Evolutionary conservation across 1,284 basidiomycete genomes (phyloP).

Genomic region (Pulchroboletus neoregius): DNA sequence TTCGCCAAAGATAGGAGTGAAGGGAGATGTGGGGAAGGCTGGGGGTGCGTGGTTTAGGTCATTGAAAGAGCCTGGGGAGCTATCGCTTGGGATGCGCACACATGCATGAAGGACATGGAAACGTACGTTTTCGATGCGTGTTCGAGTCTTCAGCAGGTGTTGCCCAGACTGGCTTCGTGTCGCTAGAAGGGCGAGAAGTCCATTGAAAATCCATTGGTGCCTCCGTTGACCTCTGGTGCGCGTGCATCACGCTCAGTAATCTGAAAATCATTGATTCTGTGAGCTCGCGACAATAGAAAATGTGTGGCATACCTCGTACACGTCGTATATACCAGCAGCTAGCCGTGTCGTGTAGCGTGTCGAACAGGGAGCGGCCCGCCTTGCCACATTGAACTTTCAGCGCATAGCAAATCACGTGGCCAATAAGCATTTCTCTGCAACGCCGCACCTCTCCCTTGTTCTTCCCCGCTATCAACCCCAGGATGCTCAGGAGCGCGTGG

Average conservation of each 20-base stretch:
- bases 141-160: conserved; percentile 38
- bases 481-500: conserved; percentile 27
- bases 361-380: conserved; percentile 11
- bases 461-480: conserved; percentile 1
- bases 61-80: conserved; percentile 48
- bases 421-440: neutral
- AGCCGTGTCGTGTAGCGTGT: conserved; percentile 11
- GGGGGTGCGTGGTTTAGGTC: conserved; percentile 46
- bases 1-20: conserved; percentile 54
- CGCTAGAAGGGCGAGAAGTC: conserved; percentile 49
- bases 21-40: conserved; percentile 40
- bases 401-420: conserved; percentile 24
- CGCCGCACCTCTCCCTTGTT: neutral
- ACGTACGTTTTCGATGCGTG: conserved; percentile 65
- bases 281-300: neutral
- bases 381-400: conserved; percentile 14
- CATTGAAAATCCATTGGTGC: conserved; percentile 81
- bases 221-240: conserved; percentile 54
- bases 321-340: conserved; percentile 4
- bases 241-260: conserved; percentile 24
- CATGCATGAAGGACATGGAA: conserved; percentile 25
- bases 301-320: conserved; percentile 17
- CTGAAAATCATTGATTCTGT: neutral
- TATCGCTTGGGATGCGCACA: conserved; percentile 11
- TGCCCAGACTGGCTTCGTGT: conserved; percentile 57